A percentile compares a stretch with the other conserved stretches of the same genome.
phyloP scores from a whole-genome alignment of 2,329 filamentous ascomycete species.

The Fusarium agapanthi region DNA sequence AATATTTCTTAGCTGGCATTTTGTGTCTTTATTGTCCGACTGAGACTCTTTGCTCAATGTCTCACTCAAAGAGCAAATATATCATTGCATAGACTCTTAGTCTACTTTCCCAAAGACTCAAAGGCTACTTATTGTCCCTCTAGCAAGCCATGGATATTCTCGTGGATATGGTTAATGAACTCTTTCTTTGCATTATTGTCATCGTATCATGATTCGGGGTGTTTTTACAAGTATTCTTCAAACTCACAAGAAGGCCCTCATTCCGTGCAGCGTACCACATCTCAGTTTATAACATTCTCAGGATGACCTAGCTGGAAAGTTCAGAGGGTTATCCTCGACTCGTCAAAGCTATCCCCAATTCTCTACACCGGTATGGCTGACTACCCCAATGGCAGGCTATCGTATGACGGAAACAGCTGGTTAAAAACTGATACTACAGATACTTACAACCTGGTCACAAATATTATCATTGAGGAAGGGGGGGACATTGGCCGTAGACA shows the following conservation, averaged over 20 bases:
- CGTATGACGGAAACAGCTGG: background rate
- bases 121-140: rapidly evolving
- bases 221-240: background rate
- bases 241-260: background rate
- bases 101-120: rapidly evolving
- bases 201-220: background rate
- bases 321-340: no score
- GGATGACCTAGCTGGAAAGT: background rate
- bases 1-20: background rate
- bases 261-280: rapidly evolving
- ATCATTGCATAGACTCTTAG: no score
- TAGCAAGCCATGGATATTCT: background rate
- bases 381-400: background rate
- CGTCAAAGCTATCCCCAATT: no score
- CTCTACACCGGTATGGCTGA: background rate
- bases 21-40: background rate
- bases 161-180: background rate
- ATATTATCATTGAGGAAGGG: background rate
- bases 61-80: no score
- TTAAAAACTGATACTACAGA: background rate
- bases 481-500: background rate
- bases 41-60: background rate
- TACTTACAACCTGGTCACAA: background rate
- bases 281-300: background rate
- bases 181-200: background rate